Conservation (phyloP, 139 green algal genomes). For the Chlamydomonas sphaeroides region DNA sequence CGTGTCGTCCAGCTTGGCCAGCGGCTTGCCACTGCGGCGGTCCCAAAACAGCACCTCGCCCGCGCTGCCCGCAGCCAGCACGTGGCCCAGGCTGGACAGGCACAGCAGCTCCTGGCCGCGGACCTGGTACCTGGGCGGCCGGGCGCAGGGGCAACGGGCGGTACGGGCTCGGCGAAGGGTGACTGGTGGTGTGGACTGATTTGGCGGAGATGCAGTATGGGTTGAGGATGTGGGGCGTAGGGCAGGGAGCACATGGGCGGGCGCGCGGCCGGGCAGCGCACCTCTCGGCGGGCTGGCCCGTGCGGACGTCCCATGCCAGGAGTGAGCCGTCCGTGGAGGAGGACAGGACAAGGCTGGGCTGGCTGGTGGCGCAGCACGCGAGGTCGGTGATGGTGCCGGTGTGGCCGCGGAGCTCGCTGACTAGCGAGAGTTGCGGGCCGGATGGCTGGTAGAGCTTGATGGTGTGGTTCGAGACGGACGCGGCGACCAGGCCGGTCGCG, state of each 20-base stretch:
- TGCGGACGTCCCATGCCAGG: slow-evolving; percentile 72
- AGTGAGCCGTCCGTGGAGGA: slow-evolving; percentile 71
- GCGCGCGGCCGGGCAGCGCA: slow-evolving; percentile 4
- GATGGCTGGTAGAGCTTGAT: slow-evolving; percentile 66
- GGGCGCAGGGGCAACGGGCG: no score
- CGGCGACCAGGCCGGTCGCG: slow-evolving; percentile 41
- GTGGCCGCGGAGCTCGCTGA: slow-evolving; percentile 64
- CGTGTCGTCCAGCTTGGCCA: slow-evolving; percentile 75
- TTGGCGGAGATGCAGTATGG: no score
- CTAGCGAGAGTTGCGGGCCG: slow-evolving; percentile 54
- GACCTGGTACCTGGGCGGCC: slow-evolving; percentile 49
- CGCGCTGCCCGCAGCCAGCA: slow-evolving; percentile 71
- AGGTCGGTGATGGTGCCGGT: slow-evolving; percentile 57
- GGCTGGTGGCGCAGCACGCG: slow-evolving; percentile 45
- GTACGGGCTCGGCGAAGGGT: no score
- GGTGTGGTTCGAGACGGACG: slow-evolving; percentile 63
- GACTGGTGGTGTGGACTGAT: no score
- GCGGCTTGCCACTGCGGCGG: slow-evolving; percentile 48
- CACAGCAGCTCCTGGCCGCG: slow-evolving; percentile 59
- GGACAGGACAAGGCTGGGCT: slow-evolving; percentile 64
- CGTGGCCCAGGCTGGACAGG: slow-evolving; percentile 49
- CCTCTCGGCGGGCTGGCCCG: slow-evolving; percentile 45
- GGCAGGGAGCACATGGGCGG: neutral
- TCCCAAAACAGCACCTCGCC: slow-evolving; percentile 87
- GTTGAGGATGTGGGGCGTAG: neutral